Evolutionary conservation across 805 yeast genomes (phyloP), one percentile per base, ranked within the genome.

Genomic region (Kuraishia ogatae): DNA sequence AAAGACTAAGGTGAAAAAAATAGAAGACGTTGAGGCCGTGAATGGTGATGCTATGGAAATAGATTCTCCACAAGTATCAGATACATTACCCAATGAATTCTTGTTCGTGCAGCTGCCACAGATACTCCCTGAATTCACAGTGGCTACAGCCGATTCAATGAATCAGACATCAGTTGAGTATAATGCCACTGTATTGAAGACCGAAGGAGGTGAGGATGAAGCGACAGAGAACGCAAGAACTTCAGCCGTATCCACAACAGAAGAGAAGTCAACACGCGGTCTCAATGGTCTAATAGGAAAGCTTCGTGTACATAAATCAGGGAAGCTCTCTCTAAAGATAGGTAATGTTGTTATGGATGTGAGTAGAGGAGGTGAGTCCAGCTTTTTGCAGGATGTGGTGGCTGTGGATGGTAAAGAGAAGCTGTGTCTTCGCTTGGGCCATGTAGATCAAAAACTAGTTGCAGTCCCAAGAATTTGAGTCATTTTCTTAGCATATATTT

Each of bases 241-340:
- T 39, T 21, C 57, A 54, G 19, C 57, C 17, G 55, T 48, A 2
- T 39, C 49, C 50, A 19, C 54, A 57, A 21, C n/a, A 29, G 47
- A 51, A 6, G 26, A 48, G 29, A 17, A 35, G 17, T 3, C 43
- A 10, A 35, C 17, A 13, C n/a, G n/a, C 4, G 43, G 43, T n/a
- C 63, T 62, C 0, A 69, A 71, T 47, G 97, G 97, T 1, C 75
- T 75, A 54, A 76, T 90, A 46, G 97, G 97, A 5, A 75, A 79
- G 10, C 64, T 93, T 39, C 80, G 93, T 55, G 75, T 85, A 50
- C 97, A 92, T 67, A 81, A 84, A 63, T 89, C 97, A 1, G 98
- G 98, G 2, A 88, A 81, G 65, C 67, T 90, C 21, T 77, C 96
- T 2, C 78, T 92, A 67, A 79, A 82, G 57, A 71, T 93, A 46